These are phyloP conservation scores for Crucibulum laeve DNA, from an alignment of 768 basidiomycete species.

Conservation along the genomic window DNA sequence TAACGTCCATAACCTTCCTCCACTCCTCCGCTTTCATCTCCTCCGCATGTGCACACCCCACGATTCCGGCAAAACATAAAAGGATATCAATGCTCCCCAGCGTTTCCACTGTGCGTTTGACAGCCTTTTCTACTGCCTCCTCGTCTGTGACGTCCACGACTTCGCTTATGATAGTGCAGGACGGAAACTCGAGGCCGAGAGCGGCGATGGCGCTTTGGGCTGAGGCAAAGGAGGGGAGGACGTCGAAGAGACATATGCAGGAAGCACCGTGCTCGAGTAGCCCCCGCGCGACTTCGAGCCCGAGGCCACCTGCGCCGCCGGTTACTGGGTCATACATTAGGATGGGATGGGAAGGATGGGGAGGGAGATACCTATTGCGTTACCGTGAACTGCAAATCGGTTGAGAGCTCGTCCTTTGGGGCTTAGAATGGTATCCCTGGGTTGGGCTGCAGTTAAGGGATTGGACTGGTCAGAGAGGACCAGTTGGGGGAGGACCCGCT, in stretches of 20 bases:
- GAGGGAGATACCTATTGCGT: conserved; percentile 28
- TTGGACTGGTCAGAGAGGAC: conserved; percentile 13
- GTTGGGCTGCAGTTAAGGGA: conserved; percentile 10
- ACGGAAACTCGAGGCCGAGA: conserved; percentile 23
- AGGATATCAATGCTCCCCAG: conserved; percentile 32
- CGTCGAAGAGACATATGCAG: conserved; percentile 27
- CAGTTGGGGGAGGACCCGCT: background rate
- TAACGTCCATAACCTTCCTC: conserved; percentile 34
- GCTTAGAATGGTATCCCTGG: conserved; percentile 7
- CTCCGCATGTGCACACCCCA: conserved; percentile 25
- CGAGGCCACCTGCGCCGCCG: conserved; percentile 37
- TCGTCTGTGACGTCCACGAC: conserved; percentile 34
- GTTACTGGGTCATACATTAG: conserved; percentile 27
- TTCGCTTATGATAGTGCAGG: conserved; percentile 24
- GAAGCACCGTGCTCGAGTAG: conserved; percentile 40
- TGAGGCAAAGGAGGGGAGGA: conserved; percentile 16
- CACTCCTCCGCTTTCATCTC: conserved; percentile 27
- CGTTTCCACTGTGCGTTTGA: conserved; percentile 16
- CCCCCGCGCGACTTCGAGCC: conserved; percentile 29
- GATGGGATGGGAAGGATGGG: background rate
- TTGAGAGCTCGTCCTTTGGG: conserved; percentile 19
- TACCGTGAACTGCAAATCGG: conserved; percentile 33
- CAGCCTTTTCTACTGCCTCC: conserved; percentile 17
- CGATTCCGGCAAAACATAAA: conserved; percentile 40
- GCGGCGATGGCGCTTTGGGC: conserved; percentile 14